Evolutionary conservation across 257 asterid species (phyloP).

Genomic region (Orobanche coerulescens): DNA sequence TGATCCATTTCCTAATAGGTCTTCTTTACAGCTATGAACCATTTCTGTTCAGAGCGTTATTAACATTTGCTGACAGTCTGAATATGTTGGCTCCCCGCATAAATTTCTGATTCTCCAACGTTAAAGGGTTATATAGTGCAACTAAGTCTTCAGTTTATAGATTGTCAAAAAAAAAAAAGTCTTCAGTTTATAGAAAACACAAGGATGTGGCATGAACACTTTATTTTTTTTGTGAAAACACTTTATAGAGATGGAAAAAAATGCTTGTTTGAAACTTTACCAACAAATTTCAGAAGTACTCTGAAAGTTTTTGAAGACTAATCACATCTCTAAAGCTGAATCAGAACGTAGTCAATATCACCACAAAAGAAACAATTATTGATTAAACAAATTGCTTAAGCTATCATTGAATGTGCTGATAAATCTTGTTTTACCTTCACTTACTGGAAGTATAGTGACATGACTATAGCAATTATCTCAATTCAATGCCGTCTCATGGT

Average conservation of each 20-base stretch:
- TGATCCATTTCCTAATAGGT: neutral
- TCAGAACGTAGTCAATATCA: neutral
- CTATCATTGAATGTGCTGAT: neutral
- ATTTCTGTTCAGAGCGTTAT: neutral
- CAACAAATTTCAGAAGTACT: neutral
- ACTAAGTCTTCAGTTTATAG: neutral
- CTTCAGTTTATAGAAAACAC: neutral
- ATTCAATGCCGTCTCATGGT: too few species aligned
- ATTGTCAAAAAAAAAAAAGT: too few species aligned
- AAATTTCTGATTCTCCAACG: too few species aligned
- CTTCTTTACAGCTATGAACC: neutral
- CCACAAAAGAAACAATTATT: neutral
- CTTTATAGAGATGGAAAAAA: neutral
- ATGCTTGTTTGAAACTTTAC: neutral
- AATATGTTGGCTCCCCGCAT: neutral
- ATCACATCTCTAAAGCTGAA: neutral
- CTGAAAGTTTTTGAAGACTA: neutral
- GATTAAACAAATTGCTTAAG: neutral
- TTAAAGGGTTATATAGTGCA: neutral
- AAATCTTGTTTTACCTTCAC: neutral
- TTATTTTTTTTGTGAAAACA: neutral
- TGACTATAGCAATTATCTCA: too few species aligned
- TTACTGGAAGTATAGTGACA: neutral
- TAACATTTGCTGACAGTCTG: neutral
- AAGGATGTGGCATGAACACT: neutral